phyloP scores from a whole-genome alignment of 1,284 basidiomycete species.

The Malassezia pachydermatis region DNA sequence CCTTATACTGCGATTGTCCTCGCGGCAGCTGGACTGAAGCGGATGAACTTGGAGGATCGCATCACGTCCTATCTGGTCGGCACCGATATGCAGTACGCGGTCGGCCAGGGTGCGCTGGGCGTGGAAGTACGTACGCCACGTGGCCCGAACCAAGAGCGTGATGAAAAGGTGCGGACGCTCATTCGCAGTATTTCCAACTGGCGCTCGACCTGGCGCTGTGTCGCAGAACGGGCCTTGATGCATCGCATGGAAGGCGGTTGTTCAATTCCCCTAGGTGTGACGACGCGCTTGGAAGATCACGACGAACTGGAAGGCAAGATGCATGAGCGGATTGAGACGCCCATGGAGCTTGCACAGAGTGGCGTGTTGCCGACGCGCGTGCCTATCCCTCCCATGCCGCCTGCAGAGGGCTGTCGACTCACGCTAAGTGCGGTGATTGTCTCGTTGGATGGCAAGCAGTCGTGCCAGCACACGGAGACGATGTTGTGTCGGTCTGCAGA shows the following conservation, averaged over 20 bases:
- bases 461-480: conserved; percentile 24
- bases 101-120: conserved; percentile 84
- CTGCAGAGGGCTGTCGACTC: conserved; percentile 24
- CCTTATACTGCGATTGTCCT: conserved; percentile 82
- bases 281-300: conserved; percentile 51
- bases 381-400: conserved; percentile 8
- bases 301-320: conserved; percentile 30
- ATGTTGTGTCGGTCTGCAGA: conserved; percentile 23
- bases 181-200: conserved; percentile 40
- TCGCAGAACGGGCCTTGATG: conserved; percentile 68
- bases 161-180: conserved; percentile 34
- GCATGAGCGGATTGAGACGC: conserved; percentile 27
- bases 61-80: conserved; percentile 64
- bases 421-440: conserved; percentile 42
- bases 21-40: conserved; percentile 84
- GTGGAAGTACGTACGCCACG: conserved; percentile 65
- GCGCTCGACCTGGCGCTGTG: conserved; percentile 37
- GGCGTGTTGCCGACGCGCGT: not conserved
- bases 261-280: conserved; percentile 88
- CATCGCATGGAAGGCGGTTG: conserved; percentile 88
- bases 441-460: conserved; percentile 39
- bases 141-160: conserved; percentile 24
- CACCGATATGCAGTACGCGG: conserved; percentile 73
- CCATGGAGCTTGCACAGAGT: not conserved
- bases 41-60: conserved; percentile 62